phyloP scores from a whole-genome alignment of 108 stramenopile species.

The Skeletonema marinoi region DNA sequence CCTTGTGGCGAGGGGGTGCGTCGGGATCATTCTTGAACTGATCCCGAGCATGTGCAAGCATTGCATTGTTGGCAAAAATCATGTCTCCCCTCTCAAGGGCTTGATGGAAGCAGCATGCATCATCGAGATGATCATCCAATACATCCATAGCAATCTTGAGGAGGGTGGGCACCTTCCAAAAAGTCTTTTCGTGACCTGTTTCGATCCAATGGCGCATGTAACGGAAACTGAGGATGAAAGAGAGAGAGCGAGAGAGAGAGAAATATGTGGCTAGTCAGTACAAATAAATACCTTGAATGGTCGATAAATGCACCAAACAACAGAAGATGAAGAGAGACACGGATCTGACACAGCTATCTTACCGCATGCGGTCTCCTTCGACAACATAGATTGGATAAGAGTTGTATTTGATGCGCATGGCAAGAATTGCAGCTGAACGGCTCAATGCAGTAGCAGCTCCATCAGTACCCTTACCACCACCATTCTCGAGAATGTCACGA shows the following conservation, averaged over 20 bases:
- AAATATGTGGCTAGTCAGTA: no score
- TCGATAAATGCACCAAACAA: no score
- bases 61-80: conserved; percentile 8
- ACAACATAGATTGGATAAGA: conserved; percentile 18
- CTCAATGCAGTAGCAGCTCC: background rate
- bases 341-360: no score
- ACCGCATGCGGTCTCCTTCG: conserved; percentile 1
- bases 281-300: no score
- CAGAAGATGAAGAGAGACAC: no score
- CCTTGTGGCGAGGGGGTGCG: conserved; percentile 1
- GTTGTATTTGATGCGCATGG: conserved; percentile 15
- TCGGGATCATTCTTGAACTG: background rate
- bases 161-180: conserved; percentile 2
- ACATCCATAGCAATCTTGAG: conserved; percentile 13
- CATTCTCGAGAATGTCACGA: conserved; percentile 26
- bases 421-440: conserved; percentile 2
- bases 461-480: background rate
- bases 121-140: conserved; percentile 13
- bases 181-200: conserved; percentile 17
- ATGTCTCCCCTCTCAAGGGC: conserved; percentile 9
- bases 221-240: conserved; percentile 7
- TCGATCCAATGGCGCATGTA: conserved; percentile 32
- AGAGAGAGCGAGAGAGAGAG: no score
- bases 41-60: conserved; percentile 5
- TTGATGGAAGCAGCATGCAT: conserved; percentile 3